Base-by-base conservation (phyloP, 352 stramenopile species). In the Globisporangium solare region DNA sequence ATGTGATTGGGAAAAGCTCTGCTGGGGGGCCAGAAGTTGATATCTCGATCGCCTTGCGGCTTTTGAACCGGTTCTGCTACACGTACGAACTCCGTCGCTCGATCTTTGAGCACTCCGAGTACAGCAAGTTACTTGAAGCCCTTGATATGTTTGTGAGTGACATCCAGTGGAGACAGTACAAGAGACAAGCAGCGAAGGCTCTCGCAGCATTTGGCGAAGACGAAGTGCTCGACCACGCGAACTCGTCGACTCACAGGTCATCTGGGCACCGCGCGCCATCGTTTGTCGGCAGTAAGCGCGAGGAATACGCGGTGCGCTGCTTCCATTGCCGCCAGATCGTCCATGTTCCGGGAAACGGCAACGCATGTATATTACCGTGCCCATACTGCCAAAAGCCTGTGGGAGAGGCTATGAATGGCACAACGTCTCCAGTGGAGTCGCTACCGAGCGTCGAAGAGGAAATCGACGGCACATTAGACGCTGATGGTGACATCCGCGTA, bases 281-380 rank as follows among this genome's bases (percentile, higher is more conserved):
- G 37, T 42, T 41, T 14, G 31, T 12, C 35, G 12, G 7, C 4
- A 31, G 32, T 14, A n/a, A 49, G 15, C 32, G 40, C 13, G 63
- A 52, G n/a, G 41, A 20, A 22, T 79, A 61, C 24, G 51, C 68
- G 0, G 67, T 81, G 13, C 76, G 77, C 13, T 90, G 80, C 42
- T 68, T 80, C 15, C 72, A 86, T 55, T 90, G 80, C 59, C 72
- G 67, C 0, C 67, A 87, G 57, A 56, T 77, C 0, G 80, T 86
- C 8, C 66, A 72, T 42, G 60, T 84, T n/a, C 62, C 63, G 11
- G 24, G 54, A 1, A 59, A 66, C 15, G 54, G 57, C 14, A 78
- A 71, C 46, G 60, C 68, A 0, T 64, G 69, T 6, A 54, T 67
- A 5, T 61, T 70, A 7, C 56, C 60, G n/a, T 90, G 73, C 47